Percentiles rank a stretch among this genome's conserved stretches.
These are phyloP conservation scores for Suhomyces atakaporum DNA, from an alignment of 1,139 yeast species.

Conservation along the genomic window DNA sequence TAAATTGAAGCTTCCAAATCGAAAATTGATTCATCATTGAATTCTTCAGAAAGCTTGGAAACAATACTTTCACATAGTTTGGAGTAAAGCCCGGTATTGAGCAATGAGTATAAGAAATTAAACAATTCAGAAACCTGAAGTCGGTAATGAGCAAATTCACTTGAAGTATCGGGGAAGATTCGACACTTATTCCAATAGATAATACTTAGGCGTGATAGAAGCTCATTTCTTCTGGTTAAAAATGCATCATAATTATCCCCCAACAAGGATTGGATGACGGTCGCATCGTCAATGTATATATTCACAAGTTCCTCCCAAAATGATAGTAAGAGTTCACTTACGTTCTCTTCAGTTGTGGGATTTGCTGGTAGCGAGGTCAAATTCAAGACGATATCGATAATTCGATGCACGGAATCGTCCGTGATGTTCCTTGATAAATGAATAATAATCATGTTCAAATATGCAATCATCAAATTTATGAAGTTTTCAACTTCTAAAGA, in stretches of 20 bases:
- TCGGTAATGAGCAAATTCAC: constrained; percentile 68
- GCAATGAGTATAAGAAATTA: constrained; percentile 65
- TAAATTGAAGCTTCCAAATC: constrained; percentile 73
- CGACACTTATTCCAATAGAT: constrained; percentile 67
- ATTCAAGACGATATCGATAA: constrained; percentile 52
- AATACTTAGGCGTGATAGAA: constrained; percentile 49
- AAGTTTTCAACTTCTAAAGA: constrained; percentile 49
- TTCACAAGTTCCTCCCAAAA: constrained; percentile 84
- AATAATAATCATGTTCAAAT: constrained; percentile 54
- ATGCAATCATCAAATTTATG: constrained; percentile 53
- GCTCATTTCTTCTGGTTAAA: constrained; percentile 30
- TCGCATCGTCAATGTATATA: constrained; percentile 58
- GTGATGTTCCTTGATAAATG: constrained; percentile 49
- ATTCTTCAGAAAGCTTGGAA: neutral
- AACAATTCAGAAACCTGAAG: constrained; percentile 75
- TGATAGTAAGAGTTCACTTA: constrained; percentile 67
- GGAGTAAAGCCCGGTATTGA: constrained; percentile 55
- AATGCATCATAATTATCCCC: constrained; percentile 26
- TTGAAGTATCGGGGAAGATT: constrained; percentile 20
- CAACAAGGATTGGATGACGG: constrained; percentile 34
- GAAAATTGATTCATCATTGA: constrained; percentile 1
- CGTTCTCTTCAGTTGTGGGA: constrained; percentile 66
- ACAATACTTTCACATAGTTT: constrained; percentile 12
- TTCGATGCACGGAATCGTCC: constrained; percentile 37
- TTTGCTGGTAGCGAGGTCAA: constrained; percentile 62